Base-by-base conservation (phyloP, 23 red algal species). In the Gracilaria domingensis region DNA sequence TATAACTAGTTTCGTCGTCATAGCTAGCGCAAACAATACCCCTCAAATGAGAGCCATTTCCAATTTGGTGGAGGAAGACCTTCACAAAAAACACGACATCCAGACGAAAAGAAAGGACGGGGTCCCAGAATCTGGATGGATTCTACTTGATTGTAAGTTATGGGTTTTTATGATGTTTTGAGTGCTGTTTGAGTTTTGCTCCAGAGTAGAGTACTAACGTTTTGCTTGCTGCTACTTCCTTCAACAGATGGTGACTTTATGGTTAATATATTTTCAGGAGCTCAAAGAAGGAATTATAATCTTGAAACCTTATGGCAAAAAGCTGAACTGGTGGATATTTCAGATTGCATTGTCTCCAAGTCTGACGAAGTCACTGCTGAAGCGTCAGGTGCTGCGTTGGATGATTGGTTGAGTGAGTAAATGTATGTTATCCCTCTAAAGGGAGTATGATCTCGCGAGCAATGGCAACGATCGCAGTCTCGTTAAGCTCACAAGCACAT, bases 31-130 rank as follows among this genome's bases (percentile, higher is more conserved):
- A 62, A 79, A 88, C 28, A 99, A 93, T 57, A 55, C 59, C 23
- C 90, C 93, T 12, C 97, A 99, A 84, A 55, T 99, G 48, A 75
- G 89, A 39, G 97, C 97, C 6, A 99, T 99, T 67, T 42, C 88
- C 20, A 95, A 95, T 72, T 78, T 88, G 30, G 86, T 99, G 5
- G 94, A 99, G 44, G 97, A 94, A 47, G 73, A 83, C 45, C 44
- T 99, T 66, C 23, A 28, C 64, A 88, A 94, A 73, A 65, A 92
- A 28, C 91, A 94, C 65, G 42, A 66, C 17, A 89, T 92, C 11
- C 39, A 66, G 21, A 32, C 53, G 12, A 72, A 75, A n/a, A 73
- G 91, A 54, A 84, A 55, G 58, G 81, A 91, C 32, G 94, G 93
- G 4, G 67, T 75, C 0, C 72, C 90, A 8, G 71, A 84, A 32